phyloP scores from a whole-genome alignment of 805 yeast genomes.

The Yamadazyma akitaensis region DNA sequence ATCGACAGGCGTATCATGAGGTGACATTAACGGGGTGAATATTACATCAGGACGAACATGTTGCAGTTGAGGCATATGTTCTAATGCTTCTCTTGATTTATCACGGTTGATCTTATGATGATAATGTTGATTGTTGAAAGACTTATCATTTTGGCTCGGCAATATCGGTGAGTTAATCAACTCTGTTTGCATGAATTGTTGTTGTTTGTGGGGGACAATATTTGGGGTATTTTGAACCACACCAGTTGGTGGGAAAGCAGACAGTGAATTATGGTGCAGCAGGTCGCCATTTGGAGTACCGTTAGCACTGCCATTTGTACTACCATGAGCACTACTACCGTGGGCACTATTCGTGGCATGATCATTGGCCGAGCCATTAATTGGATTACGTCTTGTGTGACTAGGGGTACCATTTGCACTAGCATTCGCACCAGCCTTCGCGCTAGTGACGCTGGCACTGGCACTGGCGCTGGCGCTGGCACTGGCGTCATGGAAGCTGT shows the following conservation, averaged over 20 bases:
- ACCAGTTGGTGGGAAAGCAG: conserved; percentile 13
- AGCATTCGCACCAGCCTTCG: too few relatives aligned
- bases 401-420: too few relatives aligned
- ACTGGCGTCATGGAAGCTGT: neutral
- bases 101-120: conserved; percentile 28
- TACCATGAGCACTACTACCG: neutral
- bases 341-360: neutral
- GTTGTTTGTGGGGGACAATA: conserved; percentile 10
- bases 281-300: neutral
- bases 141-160: conserved; percentile 40
- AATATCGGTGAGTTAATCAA: conserved; percentile 33
- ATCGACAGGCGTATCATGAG: conserved; percentile 67
- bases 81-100: conserved; percentile 13
- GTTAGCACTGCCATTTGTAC: neutral
- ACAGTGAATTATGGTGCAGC: conserved; percentile 1
- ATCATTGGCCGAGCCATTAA: neutral
- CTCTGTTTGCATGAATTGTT: neutral
- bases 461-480: neutral
- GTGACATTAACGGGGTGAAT: conserved; percentile 76
- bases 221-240: conserved; percentile 12
- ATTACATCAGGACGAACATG: conserved; percentile 55
- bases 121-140: conserved; percentile 40
- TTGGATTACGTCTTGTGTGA: too few relatives aligned
- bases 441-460: neutral
- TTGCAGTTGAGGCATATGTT: conserved; percentile 20